phyloP scores from a whole-genome alignment of 345 rosid genomes.

The Brassica nigra region DNA sequence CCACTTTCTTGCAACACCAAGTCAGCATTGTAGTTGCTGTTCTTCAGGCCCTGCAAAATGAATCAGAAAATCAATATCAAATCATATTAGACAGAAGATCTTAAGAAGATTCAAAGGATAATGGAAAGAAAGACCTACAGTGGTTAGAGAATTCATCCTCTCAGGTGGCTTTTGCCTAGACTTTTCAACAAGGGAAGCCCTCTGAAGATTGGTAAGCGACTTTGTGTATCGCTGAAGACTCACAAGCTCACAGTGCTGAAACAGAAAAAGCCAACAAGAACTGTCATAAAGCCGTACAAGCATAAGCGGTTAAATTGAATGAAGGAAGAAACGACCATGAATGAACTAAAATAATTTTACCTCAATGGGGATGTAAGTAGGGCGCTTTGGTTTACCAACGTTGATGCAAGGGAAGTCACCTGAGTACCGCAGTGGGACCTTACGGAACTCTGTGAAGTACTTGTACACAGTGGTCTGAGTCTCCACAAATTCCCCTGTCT shows the following conservation, averaged over 20 bases:
- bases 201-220: conserved; percentile 66
- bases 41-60: conserved; percentile 59
- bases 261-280: conserved; percentile 1
- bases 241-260: conserved; percentile 73
- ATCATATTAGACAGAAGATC: not conserved
- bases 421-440: conserved; percentile 61
- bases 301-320: not conserved
- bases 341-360: conserved; percentile 31
- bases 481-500: conserved; percentile 48
- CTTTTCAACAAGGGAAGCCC: conserved; percentile 82
- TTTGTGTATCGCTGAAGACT: conserved; percentile 90
- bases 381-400: conserved; percentile 95
- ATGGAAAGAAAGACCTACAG: conserved; percentile 45
- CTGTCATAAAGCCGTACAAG: not conserved
- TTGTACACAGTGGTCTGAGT: conserved; percentile 62
- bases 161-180: conserved; percentile 96
- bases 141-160: conserved; percentile 70
- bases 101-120: not conserved
- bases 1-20: conserved; percentile 74
- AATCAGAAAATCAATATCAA: not conserved
- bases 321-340: not conserved
- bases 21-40: conserved; percentile 70
- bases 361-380: conserved; percentile 85
- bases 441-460: conserved; percentile 59
- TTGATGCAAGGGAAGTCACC: conserved; percentile 80